Evolutionary conservation across 305 asterid genomes (phyloP).

Genomic region (Plantago rigida): DNA sequence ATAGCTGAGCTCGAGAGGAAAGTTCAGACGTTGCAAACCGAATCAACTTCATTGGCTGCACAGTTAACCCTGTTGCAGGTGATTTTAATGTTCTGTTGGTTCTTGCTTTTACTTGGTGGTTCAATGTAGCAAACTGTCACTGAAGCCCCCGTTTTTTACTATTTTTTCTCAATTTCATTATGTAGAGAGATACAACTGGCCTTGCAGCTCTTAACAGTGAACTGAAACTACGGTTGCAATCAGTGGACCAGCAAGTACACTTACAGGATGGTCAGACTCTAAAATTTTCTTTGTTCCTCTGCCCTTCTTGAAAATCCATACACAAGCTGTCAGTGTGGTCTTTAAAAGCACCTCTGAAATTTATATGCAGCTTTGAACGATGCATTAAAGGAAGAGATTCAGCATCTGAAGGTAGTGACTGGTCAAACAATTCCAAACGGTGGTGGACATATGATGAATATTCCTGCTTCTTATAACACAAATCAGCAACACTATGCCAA

Average conservation of each 20-base stretch:
- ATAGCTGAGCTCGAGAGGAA: slow-evolving; percentile 96
- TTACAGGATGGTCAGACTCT: slow-evolving; percentile 74
- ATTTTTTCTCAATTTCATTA: slow-evolving; percentile 2
- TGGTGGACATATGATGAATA: slow-evolving; percentile 68
- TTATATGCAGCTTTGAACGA: slow-evolving; percentile 61
- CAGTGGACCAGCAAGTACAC: slow-evolving; percentile 92
- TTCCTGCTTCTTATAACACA: slow-evolving; percentile 51
- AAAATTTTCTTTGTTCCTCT: slow-evolving; percentile 9
- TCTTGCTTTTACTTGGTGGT: slow-evolving; percentile 11
- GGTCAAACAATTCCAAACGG: slow-evolving; percentile 67
- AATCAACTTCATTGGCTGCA: slow-evolving; percentile 88
- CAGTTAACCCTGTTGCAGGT: slow-evolving; percentile 93
- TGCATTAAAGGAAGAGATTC: slow-evolving; percentile 85
- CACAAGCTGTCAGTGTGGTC: not conserved
- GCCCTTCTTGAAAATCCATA: not conserved
- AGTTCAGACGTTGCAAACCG: slow-evolving; percentile 90
- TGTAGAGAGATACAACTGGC: slow-evolving; percentile 70
- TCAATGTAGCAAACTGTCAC: not conserved
- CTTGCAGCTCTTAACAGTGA: slow-evolving; percentile 80
- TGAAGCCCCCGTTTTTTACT: slow-evolving; percentile 1
- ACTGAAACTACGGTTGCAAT: slow-evolving; percentile 81
- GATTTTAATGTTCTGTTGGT: slow-evolving; percentile 15
- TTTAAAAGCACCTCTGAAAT: not conserved
- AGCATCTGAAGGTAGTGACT: slow-evolving; percentile 76
- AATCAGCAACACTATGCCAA: slow-evolving; percentile 53